Conservation (phyloP, 257 asterid genomes). For the Linderniella brevidens region DNA sequence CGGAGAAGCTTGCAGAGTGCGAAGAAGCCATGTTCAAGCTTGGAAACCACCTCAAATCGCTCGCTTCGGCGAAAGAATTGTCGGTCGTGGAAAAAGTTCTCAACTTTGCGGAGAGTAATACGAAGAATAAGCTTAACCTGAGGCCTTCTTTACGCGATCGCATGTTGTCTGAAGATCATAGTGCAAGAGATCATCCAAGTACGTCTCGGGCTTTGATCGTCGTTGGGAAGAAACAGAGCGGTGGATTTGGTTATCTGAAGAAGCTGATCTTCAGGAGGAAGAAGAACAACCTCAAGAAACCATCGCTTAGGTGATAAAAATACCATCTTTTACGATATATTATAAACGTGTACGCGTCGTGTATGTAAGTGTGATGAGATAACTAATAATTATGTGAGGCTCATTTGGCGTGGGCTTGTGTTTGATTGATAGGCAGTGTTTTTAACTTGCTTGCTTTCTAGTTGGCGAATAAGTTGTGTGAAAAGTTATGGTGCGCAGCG, state of each 20-base stretch:
- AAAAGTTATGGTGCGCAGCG: no score
- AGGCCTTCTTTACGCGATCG: slow-evolving; percentile 65
- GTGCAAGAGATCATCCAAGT: slow-evolving; percentile 11
- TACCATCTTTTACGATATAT: no score
- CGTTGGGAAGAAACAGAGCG: slow-evolving; percentile 30
- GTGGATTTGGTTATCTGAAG: slow-evolving; percentile 40
- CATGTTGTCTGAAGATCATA: slow-evolving; percentile 40
- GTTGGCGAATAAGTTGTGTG: no score
- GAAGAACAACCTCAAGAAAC: slow-evolving; percentile 23
- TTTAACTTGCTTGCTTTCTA: no score
- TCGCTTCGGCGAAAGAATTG: slow-evolving; percentile 32
- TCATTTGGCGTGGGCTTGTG: no score
- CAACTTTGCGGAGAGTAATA: slow-evolving; percentile 10
- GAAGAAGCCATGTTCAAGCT: slow-evolving; percentile 62
- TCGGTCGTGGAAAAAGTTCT: slow-evolving; percentile 23
- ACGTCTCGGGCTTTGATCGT: slow-evolving; percentile 32
- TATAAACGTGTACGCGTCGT: no score
- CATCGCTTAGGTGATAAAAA: background rate
- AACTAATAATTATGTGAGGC: no score
- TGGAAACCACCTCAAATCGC: slow-evolving; percentile 54
- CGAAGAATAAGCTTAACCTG: slow-evolving; percentile 19
- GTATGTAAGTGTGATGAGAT: no score
- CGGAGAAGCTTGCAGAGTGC: slow-evolving; percentile 61
- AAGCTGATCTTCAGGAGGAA: slow-evolving; percentile 57
- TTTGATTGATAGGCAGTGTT: no score